Evolutionary conservation across 768 basidiomycete genomes (phyloP), one percentile per base, ranked within the genome.

Genomic region (Rhizopogon vinicolor): DNA sequence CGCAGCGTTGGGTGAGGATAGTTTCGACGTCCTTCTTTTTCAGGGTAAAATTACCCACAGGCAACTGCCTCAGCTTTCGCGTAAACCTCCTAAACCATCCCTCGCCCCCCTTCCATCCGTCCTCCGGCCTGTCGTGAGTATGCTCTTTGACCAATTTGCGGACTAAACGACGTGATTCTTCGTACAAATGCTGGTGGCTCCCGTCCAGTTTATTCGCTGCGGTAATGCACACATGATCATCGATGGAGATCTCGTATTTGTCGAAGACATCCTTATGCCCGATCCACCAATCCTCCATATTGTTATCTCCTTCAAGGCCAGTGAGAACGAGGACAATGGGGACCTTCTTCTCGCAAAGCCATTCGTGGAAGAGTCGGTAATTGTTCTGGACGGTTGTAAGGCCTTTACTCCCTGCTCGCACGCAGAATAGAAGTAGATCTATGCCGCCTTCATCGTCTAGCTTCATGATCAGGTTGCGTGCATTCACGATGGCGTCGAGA

Each of bases 351-450:
- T 60, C 65, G 41, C 78, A 77, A 4, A 78, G 70, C 37, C 76
- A 67, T 46, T 78, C 69, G 41, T 68, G 59, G 61, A 77, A 76
- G 16, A 77, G 16, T 4, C 57, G 59, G 48, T 68, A 74, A 43
- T 72, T 74, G 44, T 60, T 70, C 33, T 64, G 62, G 52, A 60
- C 62, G 45, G 62, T 62, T 7, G 63, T 58, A 0, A 65, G 73
- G 41, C 70, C 65, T 55, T 70, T 62, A 8, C 68, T 25, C 25
- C 25, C 65, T 9, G 62, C 67, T 6, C 73, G 72, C 22, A 74
- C 44, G 31, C 70, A 73, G 42, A 72, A 73, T 14, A 71, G 44
- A 35, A 73, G 61, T 13, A 73, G 67, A 51, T 63, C 59, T 28
- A 73, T 62, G 37, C 70, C 70, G 16, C 66, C 70, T 16, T 60